Evolutionary conservation across 257 asterid genomes (phyloP), one percentile per base, ranked within the genome.

Genomic region (Plectranthus barbatus): DNA sequence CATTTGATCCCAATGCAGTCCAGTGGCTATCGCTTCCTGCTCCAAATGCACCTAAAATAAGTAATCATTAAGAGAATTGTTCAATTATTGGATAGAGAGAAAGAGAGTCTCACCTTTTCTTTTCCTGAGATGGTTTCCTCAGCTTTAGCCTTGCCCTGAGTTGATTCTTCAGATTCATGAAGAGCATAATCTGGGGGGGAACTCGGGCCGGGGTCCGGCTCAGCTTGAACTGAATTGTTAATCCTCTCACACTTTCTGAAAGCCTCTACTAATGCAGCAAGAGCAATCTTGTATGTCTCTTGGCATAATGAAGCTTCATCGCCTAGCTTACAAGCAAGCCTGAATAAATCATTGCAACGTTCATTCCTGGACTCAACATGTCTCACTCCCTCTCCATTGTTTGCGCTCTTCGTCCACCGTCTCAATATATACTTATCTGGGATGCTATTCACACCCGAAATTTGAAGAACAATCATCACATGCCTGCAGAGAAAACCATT

Each of bases 401-500:
- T 79, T n/a, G 74, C 84, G 67, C 64, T 64, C 73, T 76, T 76
- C 26, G 84, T 76, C 84, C 87, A 74, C 24, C 81, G 75, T 62
- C 67, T 74, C 66, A 79, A 76, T 62, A 79, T 70, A 37, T 76
- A 82, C 71, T 82, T 76, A 11, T 21, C 64, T 19, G 87, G 87
- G 47, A 79, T 79, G 53, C 11, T 69, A 69, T 71, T 73, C 67
- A 79, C 76, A 56, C 84, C 87, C 49, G 68, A 72, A 48, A 81
- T 74, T 56, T 82, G 87, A 60, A 82, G 84, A 71, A 79, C 81
- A 64, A 81, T 81, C 84, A 79, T 73, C 67, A 79, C 74, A 40
- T 81, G 87, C 45, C 87, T 61, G 56, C 83, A 81, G 23, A 82
- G 74, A 49, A 74, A 73, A 45, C 84, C 87, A 48, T 53, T 69